phyloP scores from a whole-genome alignment of 2,329 filamentous ascomycete species.

The Aspergillus pseudoglaucus region DNA sequence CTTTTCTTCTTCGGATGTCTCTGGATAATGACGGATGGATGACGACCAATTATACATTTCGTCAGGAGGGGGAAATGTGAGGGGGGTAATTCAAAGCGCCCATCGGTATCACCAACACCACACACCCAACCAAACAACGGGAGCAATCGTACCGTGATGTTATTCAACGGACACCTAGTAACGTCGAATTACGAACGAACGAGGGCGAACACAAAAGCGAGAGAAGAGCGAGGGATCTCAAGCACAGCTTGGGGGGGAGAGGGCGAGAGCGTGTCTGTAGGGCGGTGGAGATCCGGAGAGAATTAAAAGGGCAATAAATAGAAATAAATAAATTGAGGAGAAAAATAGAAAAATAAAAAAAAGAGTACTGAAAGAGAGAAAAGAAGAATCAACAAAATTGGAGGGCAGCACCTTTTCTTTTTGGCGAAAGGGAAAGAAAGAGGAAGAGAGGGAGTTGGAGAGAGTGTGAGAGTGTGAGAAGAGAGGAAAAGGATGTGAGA shows the following conservation, averaged over 20 bases:
- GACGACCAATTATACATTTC: not conserved
- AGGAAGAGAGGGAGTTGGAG: constrained; percentile 6
- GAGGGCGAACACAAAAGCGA: constrained; percentile 4
- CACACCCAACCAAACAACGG: not conserved
- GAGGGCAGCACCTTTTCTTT: constrained; percentile 17
- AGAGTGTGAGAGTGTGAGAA: not conserved
- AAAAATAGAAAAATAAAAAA: constrained; percentile 14
- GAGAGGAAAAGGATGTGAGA: not conserved
- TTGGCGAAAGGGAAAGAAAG: constrained; percentile 4
- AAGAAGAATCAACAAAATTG: constrained; percentile 16
- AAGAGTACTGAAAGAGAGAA: constrained; percentile 17
- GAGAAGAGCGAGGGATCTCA: constrained; percentile 4
- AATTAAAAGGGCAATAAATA: not conserved
- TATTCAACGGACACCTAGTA: constrained; percentile 10
- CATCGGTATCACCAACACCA: constrained; percentile 2
- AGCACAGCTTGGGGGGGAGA: constrained; percentile 5
- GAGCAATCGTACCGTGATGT: constrained; percentile 10
- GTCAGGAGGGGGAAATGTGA: constrained; percentile 5
- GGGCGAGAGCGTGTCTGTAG: constrained; percentile 12
- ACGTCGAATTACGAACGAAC: constrained; percentile 6
- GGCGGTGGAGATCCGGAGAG: constrained; percentile 9
- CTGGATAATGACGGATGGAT: not conserved
- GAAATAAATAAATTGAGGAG: constrained; percentile 10
- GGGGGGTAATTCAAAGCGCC: constrained; percentile 2
- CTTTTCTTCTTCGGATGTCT: not conserved